Conservation (phyloP, 352 stramenopile genomes). For the Phytophthora capsici region DNA sequence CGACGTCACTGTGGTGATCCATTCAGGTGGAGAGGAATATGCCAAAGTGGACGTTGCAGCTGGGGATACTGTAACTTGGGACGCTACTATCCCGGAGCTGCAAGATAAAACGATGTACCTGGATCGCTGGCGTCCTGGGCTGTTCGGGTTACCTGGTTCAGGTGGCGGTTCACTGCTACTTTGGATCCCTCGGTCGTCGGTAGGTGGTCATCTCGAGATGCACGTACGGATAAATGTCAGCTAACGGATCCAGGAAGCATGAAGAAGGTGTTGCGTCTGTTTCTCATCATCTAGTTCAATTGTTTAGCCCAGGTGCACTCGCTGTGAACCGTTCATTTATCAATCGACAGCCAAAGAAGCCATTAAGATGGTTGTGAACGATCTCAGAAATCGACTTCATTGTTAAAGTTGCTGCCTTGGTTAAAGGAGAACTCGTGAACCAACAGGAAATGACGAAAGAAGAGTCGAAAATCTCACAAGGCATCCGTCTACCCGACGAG, state of each 20-base stretch:
- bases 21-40: conserved; percentile 31
- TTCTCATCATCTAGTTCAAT: too few species aligned
- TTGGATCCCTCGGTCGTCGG: conserved; percentile 45
- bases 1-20: conserved; percentile 28
- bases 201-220: conserved; percentile 45
- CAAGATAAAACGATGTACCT: conserved; percentile 32
- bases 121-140: conserved; percentile 24
- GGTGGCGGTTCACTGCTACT: conserved; percentile 28
- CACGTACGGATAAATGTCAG: conserved; percentile 34
- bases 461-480: too few species aligned
- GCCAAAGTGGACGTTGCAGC: conserved; percentile 21
- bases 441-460: too few species aligned
- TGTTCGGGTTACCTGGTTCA: conserved; percentile 21
- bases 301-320: too few species aligned
- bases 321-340: too few species aligned
- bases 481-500: too few species aligned
- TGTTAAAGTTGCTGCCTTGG: too few species aligned
- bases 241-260: conserved; percentile 19
- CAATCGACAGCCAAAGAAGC: too few species aligned
- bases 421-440: too few species aligned
- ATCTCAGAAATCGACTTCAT: too few species aligned
- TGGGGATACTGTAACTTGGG: conserved; percentile 25
- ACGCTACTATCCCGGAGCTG: conserved; percentile 22
- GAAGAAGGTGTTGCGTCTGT: too few species aligned
- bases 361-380: too few species aligned